phyloP scores from a whole-genome alignment of 2,329 filamentous ascomycete genomes.

The Clarireedia sp. region DNA sequence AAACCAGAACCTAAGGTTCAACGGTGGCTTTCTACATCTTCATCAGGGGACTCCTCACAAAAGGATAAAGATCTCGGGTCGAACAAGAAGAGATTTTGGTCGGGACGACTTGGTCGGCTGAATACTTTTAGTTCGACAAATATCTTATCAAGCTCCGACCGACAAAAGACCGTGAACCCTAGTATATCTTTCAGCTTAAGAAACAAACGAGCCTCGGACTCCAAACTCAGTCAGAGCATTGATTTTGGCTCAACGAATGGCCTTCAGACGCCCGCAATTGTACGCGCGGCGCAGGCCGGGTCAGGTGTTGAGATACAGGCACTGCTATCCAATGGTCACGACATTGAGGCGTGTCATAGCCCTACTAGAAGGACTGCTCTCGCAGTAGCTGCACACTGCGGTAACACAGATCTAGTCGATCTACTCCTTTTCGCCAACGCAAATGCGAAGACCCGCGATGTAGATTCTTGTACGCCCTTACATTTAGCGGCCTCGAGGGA shows the following conservation, averaged over 20 bases:
- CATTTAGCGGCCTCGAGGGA: background rate
- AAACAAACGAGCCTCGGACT: background rate
- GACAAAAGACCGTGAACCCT: background rate
- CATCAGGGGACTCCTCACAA: background rate
- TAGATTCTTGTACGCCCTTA: background rate
- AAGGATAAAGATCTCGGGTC: background rate
- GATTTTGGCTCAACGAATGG: background rate
- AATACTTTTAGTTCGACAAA: background rate
- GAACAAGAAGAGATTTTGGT: background rate
- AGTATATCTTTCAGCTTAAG: background rate
- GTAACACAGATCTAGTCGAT: background rate
- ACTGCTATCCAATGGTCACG: background rate
- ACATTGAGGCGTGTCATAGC: background rate
- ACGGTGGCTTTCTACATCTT: background rate
- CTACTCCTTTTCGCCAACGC: background rate
- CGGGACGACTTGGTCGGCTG: background rate
- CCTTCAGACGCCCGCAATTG: background rate
- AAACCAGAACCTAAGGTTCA: conserved; percentile 2
- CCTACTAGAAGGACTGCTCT: background rate
- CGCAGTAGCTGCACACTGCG: background rate
- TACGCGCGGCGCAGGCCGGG: background rate
- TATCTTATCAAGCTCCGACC: background rate
- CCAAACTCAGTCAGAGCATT: background rate
- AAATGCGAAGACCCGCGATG: background rate
- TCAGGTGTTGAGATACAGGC: background rate